Percentiles rank a stretch among this genome's conserved stretches.
These are phyloP conservation scores for Ustilago lituana DNA, from an alignment of 1,284 basidiomycete species.

Conservation along the genomic window DNA sequence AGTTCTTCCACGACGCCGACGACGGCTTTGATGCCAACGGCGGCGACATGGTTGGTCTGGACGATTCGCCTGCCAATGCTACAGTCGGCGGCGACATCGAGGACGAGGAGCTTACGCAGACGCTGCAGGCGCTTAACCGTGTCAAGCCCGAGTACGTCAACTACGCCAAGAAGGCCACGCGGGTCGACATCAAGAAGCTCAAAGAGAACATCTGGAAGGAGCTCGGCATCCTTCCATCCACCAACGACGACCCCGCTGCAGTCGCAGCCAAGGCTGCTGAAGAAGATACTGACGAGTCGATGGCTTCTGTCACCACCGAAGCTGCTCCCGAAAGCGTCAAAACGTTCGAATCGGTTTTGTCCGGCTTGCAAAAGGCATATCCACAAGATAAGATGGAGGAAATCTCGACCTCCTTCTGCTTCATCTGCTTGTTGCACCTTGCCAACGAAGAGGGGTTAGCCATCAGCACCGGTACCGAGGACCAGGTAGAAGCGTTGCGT, in stretches of 20 bases:
- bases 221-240: slow-evolving; percentile 69
- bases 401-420: slow-evolving; percentile 98
- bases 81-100: slow-evolving; percentile 69
- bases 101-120: slow-evolving; percentile 86
- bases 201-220: slow-evolving; percentile 99
- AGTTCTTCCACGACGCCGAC: slow-evolving; percentile 94
- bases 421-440: slow-evolving; percentile 94
- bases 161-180: slow-evolving; percentile 93
- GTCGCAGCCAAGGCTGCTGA: slow-evolving; percentile 20
- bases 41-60: slow-evolving; percentile 30
- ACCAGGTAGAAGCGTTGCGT: slow-evolving; percentile 36
- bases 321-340: slow-evolving; percentile 28
- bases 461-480: slow-evolving; percentile 52
- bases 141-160: slow-evolving; percentile 89
- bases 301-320: slow-evolving; percentile 11
- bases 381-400: slow-evolving; percentile 94
- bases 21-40: slow-evolving; percentile 71
- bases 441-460: slow-evolving; percentile 90
- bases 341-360: slow-evolving; percentile 82
- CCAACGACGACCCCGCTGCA: slow-evolving; percentile 17
- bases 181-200: slow-evolving; percentile 93
- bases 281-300: slow-evolving; percentile 28
- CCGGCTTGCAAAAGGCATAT: slow-evolving; percentile 81
- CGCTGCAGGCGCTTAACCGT: slow-evolving; percentile 78
- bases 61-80: slow-evolving; percentile 55